Base-by-base conservation (phyloP, 2,329 filamentous ascomycete species). In the Alternaria sp. region DNA sequence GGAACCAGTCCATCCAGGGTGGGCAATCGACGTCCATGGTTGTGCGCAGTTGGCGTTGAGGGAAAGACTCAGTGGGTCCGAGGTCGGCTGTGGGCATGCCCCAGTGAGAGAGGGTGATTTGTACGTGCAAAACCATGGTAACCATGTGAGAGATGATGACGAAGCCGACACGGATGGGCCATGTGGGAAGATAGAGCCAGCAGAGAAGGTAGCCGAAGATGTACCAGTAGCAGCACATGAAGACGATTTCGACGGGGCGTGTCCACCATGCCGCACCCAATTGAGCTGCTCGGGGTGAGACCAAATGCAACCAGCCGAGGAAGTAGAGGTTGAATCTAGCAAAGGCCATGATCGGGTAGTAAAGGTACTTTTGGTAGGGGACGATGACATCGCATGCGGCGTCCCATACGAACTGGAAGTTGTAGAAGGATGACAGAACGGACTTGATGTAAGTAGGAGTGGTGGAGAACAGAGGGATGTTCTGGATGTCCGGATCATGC, bases 11-110 rank as follows among this genome's bases (percentile, higher is more conserved):
- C 12, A 97, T 84, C 93, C 93, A 97, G 12, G 86, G 26, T 10
- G 93, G 92, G 75, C 93, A 97, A 76, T 96, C 93, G 21, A 97
- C 89, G 67, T 97, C 93, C 93, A 97, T 97, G 12, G 93, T 97
- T 1, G 93, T 97, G 69, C 94, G 90, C 49, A 97, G 85, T 90
- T 96, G 96, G 79, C 90, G 92, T 80, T 97, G 93, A 1, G 93
- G 89, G 78, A 97, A 97, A 0, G 92, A 96, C 78, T 97, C 93
- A 55, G 90, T 85, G 1, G 91, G 89, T 0, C 94, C 94, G 12
- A 97, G 85, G 72, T 97, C 93, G 11, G 92, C 87, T 0, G 93
- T 97, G 71, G 92, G 95, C 93, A 97, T 97, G 68, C 92, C 92
- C 80, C 96, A 97, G 80, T 97, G 93, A 3, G 92, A 96, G 17